Evolutionary conservation across 1,284 basidiomycete genomes (phyloP), one percentile per base, ranked within the genome.

Genomic region (Phlebopus sp.): DNA sequence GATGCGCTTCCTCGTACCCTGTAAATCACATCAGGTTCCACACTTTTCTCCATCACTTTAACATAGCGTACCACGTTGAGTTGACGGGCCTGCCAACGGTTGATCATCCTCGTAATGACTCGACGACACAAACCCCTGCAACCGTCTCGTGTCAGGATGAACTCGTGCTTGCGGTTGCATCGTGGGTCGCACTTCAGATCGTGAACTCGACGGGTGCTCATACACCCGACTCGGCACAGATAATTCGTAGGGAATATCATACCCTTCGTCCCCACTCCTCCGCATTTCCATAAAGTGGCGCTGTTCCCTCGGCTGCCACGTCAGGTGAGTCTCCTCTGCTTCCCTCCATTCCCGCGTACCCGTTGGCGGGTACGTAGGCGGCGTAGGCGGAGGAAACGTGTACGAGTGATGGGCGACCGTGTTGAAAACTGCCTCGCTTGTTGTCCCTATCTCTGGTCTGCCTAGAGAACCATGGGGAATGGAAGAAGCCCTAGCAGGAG

Each of bases 291-390:
- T 10, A 9, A 41, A 13, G 40, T 23, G 42, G 27, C n/a, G 29
- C 36, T 35, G 29, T 17, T 59, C 59, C 32, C 43, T 17, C 35
- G 50, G 44, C 35, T 10, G 40, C 58, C 58, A 53, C 46, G 53
- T 56, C 10, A 69, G 65, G 35, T 60, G 62, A 11, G 69, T 66
- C 46, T 67, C 62, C 49, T 71, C 69, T 6, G 55, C 57, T 51
- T 74, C 67, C 52, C 63, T 57, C 44, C 44, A 63, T 37, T 59
- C 60, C 13, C 32, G 46, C 49, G 46, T 37, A 5, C 35, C 30
- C 23, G 60, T 43, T 25, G 23, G 21, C 37, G 50, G 35, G 34
- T 34, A 52, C 46, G 49, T 35, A 21, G 38, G 37, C 19, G 64
- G 51, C 40, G 56, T 50, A 50, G 56, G 57, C 49, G 49, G 50